Evolutionary conservation across 2,329 filamentous ascomycete species (phyloP), one percentile per base, ranked within the genome.

Genomic region (Hypoxylon sp.): DNA sequence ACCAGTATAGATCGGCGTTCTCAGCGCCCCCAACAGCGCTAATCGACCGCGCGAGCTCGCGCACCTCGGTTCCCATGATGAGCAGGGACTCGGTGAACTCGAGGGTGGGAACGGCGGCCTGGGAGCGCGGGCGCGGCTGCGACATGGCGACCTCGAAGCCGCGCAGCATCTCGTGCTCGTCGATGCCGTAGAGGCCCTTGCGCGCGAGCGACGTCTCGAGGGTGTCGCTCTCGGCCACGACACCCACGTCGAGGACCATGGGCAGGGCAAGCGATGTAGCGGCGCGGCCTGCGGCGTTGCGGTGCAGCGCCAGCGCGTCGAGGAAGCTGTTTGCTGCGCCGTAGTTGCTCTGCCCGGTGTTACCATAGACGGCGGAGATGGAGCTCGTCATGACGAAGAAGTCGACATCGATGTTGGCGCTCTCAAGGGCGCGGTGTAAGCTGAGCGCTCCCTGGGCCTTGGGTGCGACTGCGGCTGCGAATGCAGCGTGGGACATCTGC

Each of bases 321-420:
- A 80, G 71, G 68, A 72, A 79, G 33, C 68, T 72, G 69, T 81
- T 82, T 11, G 73, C 79, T 1, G 77, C 77, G 37, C 68, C 68
- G 61, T 83, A 83, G 57, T 80, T 80, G 37, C 73, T 73, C 54
- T 83, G 80, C 0, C 71, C 75, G 2, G 74, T 66, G 7, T 72
- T 75, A 2, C 78, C 80, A 5, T 77, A 58, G 11, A 75, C 67
- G 5, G 73, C 76, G 0, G 77, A 75, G 33, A 78, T 72, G 6
- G 79, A 81, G 20, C 71, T 76, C 20, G 76, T 75, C 64, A 80
- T 71, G 30, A 81, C 55, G 69, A 82, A 81, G 72, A 83, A 81
- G 71, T 82, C 80, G 2, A 82, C 72, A 5, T 58, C 48, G 5
- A 59, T 56, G 11, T 66, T 46, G 13, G 66, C 44, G 22, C 58